Evolutionary conservation across 768 basidiomycete genomes (phyloP).

Genomic region (Suillus paluster): DNA sequence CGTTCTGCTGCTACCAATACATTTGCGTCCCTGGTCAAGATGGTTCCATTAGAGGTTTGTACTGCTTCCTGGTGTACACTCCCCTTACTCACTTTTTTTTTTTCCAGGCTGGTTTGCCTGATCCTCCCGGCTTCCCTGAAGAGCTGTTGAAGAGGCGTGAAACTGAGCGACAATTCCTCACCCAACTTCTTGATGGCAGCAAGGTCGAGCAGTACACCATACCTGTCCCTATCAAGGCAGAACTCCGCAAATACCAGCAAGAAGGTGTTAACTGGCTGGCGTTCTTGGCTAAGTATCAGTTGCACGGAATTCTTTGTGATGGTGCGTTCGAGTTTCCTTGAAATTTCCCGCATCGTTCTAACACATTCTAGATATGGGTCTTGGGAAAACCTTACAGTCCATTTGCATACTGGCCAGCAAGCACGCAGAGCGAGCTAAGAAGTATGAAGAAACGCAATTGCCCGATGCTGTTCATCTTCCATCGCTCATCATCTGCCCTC

Average conservation of each 20-base stretch:
- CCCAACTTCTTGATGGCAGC: constrained; percentile 91
- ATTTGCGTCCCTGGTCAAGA: constrained; percentile 95
- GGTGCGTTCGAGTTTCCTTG: constrained; percentile 52
- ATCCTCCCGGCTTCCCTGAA: constrained; percentile 89
- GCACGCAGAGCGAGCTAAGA: constrained; percentile 83
- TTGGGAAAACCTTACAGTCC: constrained; percentile 97
- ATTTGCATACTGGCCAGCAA: constrained; percentile 97
- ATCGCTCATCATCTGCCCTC: constrained; percentile 94
- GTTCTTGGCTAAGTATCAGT: constrained; percentile 95
- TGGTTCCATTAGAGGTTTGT: constrained; percentile 94
- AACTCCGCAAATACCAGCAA: constrained; percentile 95
- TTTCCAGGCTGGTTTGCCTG: constrained; percentile 89
- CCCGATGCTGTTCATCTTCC: constrained; percentile 86
- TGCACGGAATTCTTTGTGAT: constrained; percentile 97
- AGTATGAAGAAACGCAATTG: constrained; percentile 63
- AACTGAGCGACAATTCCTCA: constrained; percentile 87
- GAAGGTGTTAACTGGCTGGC: constrained; percentile 99
- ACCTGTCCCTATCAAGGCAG: constrained; percentile 88
- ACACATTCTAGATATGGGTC: constrained; percentile 83
- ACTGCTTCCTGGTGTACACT: background rate
- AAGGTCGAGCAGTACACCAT: constrained; percentile 92
- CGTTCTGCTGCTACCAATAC: constrained; percentile 95
- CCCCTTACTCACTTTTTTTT: background rate
- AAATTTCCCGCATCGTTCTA: background rate
- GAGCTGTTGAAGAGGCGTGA: constrained; percentile 87